These are phyloP conservation scores for Candida anutae DNA, from an alignment of 1,139 yeast species.

Conservation along the genomic window DNA sequence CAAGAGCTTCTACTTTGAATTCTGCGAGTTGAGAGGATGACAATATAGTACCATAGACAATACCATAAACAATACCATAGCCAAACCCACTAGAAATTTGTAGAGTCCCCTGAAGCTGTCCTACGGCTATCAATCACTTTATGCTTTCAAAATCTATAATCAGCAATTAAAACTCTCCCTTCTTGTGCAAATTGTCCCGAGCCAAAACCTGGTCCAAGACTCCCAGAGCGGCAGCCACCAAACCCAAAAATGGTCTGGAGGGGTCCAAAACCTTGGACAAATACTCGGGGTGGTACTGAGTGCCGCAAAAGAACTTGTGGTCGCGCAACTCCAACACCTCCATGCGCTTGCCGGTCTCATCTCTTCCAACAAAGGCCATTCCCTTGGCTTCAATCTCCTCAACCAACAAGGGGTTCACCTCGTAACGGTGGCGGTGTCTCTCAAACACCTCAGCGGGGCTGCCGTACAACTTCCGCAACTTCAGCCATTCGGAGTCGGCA, in stretches of 20 bases:
- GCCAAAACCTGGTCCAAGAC: constrained; percentile 55
- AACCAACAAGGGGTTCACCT: constrained; percentile 83
- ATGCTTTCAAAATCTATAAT: no score
- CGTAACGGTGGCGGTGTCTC: constrained; percentile 98
- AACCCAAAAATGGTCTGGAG: constrained; percentile 91
- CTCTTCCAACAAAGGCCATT: constrained; percentile 85
- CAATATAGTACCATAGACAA: no score
- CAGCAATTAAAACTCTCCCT: constrained; percentile 35
- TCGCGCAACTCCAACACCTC: constrained; percentile 75
- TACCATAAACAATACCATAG: background rate
- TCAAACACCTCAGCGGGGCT: constrained; percentile 63
- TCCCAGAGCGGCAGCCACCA: constrained; percentile 89
- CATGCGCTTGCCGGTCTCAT: constrained; percentile 86
- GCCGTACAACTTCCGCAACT: constrained; percentile 76
- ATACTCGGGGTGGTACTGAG: constrained; percentile 98
- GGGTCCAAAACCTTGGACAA: constrained; percentile 94
- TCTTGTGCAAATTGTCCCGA: constrained; percentile 36
- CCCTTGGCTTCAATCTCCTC: constrained; percentile 67
- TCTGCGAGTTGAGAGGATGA: constrained; percentile 13
- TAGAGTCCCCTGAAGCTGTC: background rate
- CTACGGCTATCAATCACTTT: no score
- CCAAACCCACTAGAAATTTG: background rate
- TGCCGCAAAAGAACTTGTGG: constrained; percentile 90
- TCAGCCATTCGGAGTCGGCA: constrained; percentile 59
- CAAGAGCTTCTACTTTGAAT: constrained; percentile 22